phyloP scores from a whole-genome alignment of 352 stramenopile genomes.

The Phytophthora meadii region DNA sequence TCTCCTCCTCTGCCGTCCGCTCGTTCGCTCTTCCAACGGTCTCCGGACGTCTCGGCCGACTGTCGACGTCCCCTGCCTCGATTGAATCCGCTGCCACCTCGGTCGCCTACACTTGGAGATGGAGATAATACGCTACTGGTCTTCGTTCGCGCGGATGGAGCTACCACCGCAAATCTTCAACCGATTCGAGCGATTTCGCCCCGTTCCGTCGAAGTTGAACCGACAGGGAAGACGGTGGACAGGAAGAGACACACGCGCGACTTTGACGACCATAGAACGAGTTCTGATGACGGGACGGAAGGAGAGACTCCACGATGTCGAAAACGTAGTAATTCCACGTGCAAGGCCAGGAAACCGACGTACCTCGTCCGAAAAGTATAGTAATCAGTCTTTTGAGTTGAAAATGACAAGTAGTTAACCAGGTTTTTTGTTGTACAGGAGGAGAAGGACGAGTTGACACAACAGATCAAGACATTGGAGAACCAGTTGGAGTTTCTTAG shows the following conservation, averaged over 20 bases:
- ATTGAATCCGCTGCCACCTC: constrained; percentile 20
- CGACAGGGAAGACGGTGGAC: background rate
- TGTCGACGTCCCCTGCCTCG: constrained; percentile 20
- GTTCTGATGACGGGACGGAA: constrained; percentile 24
- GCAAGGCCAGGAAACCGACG: constrained; percentile 48
- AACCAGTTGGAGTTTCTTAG: constrained; percentile 48
- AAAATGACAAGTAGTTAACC: too few species aligned
- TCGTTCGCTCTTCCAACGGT: constrained; percentile 26
- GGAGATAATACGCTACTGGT: constrained; percentile 27
- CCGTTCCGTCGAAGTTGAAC: constrained; percentile 15
- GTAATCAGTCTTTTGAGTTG: background rate
- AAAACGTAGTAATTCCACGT: constrained; percentile 35
- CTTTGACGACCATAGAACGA: constrained; percentile 20
- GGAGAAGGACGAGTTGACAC: constrained; percentile 47
- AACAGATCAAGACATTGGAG: constrained; percentile 48
- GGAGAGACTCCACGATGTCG: constrained; percentile 6
- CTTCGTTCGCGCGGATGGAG: constrained; percentile 18
- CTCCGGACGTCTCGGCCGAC: constrained; percentile 18
- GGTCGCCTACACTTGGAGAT: constrained; percentile 9
- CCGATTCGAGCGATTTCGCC: constrained; percentile 9
- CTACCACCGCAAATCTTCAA: background rate
- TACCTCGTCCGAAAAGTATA: constrained; percentile 52
- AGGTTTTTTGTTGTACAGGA: constrained; percentile 24
- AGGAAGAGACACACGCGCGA: constrained; percentile 20
- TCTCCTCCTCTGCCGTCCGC: constrained; percentile 23